Evolutionary conservation across 148 eudicot genomes (phyloP).

Genomic region (Dysphania ambrosioides): DNA sequence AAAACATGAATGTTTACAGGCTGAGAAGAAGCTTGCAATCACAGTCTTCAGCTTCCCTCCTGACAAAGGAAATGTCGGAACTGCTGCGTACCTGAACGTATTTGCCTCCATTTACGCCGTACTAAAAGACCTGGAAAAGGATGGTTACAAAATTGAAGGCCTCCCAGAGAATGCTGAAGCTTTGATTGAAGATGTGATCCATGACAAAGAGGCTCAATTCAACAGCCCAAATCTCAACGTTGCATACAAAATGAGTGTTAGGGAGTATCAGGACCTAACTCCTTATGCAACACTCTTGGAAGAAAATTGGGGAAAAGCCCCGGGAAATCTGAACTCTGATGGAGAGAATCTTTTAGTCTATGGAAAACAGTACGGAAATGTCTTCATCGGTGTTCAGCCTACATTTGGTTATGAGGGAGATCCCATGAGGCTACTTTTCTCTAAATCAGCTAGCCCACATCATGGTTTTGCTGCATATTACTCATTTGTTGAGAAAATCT

Average conservation of each 20-base stretch:
- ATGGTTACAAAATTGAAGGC: slow-evolving; percentile 79
- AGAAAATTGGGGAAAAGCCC: slow-evolving; percentile 98
- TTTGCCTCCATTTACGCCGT: slow-evolving; percentile 89
- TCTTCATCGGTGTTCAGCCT: slow-evolving; percentile 95
- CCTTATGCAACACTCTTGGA: slow-evolving; percentile 75
- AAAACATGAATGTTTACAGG: slow-evolving; percentile 39
- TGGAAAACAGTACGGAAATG: slow-evolving; percentile 87
- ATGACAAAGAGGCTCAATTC: slow-evolving; percentile 97
- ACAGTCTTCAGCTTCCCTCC: slow-evolving; percentile 99
- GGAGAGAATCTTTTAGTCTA: slow-evolving; percentile 93
- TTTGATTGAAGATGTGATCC: slow-evolving; percentile 81
- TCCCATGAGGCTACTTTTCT: slow-evolving; percentile 95
- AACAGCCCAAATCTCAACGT: slow-evolving; percentile 93
- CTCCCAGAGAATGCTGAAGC: slow-evolving; percentile 89
- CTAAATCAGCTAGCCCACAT: slow-evolving; percentile 98
- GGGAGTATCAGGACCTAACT: slow-evolving; percentile 82
- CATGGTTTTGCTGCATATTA: slow-evolving; percentile 98
- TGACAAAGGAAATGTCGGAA: slow-evolving; percentile 98
- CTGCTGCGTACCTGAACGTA: slow-evolving; percentile 94
- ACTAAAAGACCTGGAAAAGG: slow-evolving; percentile 67
- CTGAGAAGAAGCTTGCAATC: slow-evolving; percentile 90
- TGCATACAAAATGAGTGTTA: slow-evolving; percentile 84
- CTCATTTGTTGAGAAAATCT: slow-evolving; percentile 86
- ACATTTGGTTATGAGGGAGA: slow-evolving; percentile 98
- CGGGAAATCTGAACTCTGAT: slow-evolving; percentile 94